Evolutionary conservation across 495 filamentous ascomycete species (phyloP).

Genomic region (Aspergillus steynii): DNA sequence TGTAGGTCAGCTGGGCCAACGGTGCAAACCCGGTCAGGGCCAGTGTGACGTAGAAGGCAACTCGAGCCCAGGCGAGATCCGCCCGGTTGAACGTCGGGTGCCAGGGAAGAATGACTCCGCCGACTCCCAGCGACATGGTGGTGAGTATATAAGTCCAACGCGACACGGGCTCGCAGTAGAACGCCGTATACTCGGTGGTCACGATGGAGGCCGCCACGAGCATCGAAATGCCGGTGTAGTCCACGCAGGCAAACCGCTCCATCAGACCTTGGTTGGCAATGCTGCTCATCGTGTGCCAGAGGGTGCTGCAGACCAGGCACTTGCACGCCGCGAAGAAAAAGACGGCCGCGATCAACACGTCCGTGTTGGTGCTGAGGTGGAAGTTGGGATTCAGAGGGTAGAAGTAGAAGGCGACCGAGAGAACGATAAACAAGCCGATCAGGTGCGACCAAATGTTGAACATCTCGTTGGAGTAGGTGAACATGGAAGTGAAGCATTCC

Average conservation of each 20-base stretch:
- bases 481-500: slow-evolving; percentile 80
- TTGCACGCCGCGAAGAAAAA: slow-evolving; percentile 98
- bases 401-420: slow-evolving; percentile 93
- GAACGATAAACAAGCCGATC: slow-evolving; percentile 81
- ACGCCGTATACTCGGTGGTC: slow-evolving; percentile 97
- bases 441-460: slow-evolving; percentile 98
- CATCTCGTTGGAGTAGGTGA: slow-evolving; percentile 84
- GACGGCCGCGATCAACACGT: slow-evolving; percentile 83
- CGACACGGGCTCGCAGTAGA: slow-evolving; percentile 91
- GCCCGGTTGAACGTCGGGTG: slow-evolving; percentile 90
- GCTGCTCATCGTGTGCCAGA: slow-evolving; percentile 98
- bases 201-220: slow-evolving; percentile 96
- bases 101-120: slow-evolving; percentile 92
- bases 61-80: slow-evolving; percentile 89
- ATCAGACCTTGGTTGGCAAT: slow-evolving; percentile 86
- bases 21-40: slow-evolving; percentile 90
- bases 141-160: slow-evolving; percentile 84
- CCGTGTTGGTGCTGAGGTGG: slow-evolving; percentile 77
- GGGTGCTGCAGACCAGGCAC: slow-evolving; percentile 89
- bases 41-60: slow-evolving; percentile 87
- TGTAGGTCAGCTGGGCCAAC: slow-evolving; percentile 74
- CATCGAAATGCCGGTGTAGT: slow-evolving; percentile 97
- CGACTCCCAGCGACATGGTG: slow-evolving; percentile 79
- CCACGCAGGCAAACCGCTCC: slow-evolving; percentile 96
- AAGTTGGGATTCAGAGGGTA: slow-evolving; percentile 88